Base-by-base conservation (phyloP, 495 filamentous ascomycete genomes). In the Letharia lupina region DNA sequence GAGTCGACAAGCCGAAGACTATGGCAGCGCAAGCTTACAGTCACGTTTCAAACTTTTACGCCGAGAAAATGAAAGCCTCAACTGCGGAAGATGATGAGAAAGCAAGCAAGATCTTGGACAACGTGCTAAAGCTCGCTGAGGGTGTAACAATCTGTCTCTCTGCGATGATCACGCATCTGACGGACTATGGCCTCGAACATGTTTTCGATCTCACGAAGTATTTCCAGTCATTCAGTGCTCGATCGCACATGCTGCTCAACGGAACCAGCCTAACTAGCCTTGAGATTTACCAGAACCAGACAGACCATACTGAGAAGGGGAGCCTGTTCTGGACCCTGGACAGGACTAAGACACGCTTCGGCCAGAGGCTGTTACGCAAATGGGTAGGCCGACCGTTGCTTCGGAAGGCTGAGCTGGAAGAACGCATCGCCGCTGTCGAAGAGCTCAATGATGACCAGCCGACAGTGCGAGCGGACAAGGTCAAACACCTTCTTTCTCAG, bases 171-270 rank as follows among this genome's bases (percentile, higher is more conserved):
- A 90, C 85, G 11, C 93, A 99, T 72, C 80, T 99, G 76, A 86
- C 87, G 37, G 92, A 95, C 63, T 99, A 98, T 68, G 93, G 92
- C 2, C 80, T 99, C 50, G 89, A 99, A 72, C 93, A 99, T 77
- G 90, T 99, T 45, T 96, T 99, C 69, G 89, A 96, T 72, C 76
- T 99, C 42, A 98, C 94, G 11, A 96, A 96, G 68, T 96, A 98
- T 73, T 99, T 99, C 75, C 89, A 98, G 72, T 90, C 93, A 0
- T 99, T 99, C 75, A 96, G 90, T 71, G 90, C 93, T 3, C 81
- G 94, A 39, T 91, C 93, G 18, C 91, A 97, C 70, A 98, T 99
- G 94, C 80, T 98, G 5, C 81, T 99, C 66, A 97, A 96, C 71
- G 94, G 93, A 23, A 99, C 96, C 64, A 99, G 92, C 0, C 73